A percentile compares a stretch with the other conserved stretches of the same genome.
Evolutionary conservation across 1,284 basidiomycete genomes (phyloP).

Genomic region (Exobasidium rhododendri): DNA sequence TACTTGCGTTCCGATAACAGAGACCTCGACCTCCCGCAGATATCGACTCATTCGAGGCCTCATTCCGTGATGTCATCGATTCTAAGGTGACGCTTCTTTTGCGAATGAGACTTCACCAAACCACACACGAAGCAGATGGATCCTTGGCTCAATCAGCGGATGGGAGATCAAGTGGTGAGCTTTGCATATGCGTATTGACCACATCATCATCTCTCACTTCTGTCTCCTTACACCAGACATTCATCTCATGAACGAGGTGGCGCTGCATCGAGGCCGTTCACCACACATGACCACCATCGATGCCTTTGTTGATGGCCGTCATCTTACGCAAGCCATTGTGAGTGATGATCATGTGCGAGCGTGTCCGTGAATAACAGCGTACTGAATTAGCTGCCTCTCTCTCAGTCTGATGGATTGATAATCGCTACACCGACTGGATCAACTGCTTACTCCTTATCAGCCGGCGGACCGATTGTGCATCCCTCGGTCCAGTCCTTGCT

Average conservation of each 20-base stretch:
- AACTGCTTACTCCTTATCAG: slow-evolving; percentile 92
- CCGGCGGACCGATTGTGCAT: slow-evolving; percentile 93
- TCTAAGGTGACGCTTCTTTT: slow-evolving; percentile 39
- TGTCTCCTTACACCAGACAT: slow-evolving; percentile 63
- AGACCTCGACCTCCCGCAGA: too few relatives aligned
- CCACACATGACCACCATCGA: slow-evolving; percentile 92
- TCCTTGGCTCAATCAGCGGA: slow-evolving; percentile 8
- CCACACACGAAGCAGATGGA: slow-evolving; percentile 28
- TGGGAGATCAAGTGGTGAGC: slow-evolving; percentile 11
- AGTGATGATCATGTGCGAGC: too few relatives aligned
- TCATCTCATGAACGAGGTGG: slow-evolving; percentile 97
- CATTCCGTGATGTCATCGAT: slow-evolving; percentile 36
- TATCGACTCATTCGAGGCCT: slow-evolving; percentile 33
- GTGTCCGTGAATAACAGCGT: not conserved
- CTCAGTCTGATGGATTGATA: slow-evolving; percentile 85
- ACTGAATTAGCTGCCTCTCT: not conserved
- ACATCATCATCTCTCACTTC: too few relatives aligned
- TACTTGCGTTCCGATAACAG: too few relatives aligned
- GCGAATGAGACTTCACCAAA: slow-evolving; percentile 43
- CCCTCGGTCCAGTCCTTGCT: slow-evolving; percentile 85
- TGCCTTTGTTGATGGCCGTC: slow-evolving; percentile 89
- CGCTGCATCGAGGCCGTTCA: slow-evolving; percentile 83
- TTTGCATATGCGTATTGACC: too few relatives aligned
- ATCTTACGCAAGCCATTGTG: slow-evolving; percentile 90
- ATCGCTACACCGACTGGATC: slow-evolving; percentile 95